Percentiles rank a stretch among this genome's conserved stretches.
Conservation (phyloP, 2,329 filamentous ascomycete genomes). For the Keithomyces neogunnii region DNA sequence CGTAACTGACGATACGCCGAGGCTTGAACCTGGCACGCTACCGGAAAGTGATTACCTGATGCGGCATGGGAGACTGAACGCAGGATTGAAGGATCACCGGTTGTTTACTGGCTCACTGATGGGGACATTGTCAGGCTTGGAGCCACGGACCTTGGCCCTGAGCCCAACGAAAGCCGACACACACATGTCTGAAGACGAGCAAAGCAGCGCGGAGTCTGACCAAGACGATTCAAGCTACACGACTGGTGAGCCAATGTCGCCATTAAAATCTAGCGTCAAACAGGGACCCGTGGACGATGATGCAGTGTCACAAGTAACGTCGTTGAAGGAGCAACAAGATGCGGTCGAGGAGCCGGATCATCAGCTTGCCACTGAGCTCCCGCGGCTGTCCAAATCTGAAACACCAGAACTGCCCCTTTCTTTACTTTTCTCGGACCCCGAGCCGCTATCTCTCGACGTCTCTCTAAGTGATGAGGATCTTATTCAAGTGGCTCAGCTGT, state of each 20-base stretch:
- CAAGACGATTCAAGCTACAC: conserved; percentile 44
- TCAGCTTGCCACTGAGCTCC: conserved; percentile 40
- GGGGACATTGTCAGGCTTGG: conserved; percentile 18
- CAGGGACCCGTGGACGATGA: conserved; percentile 41
- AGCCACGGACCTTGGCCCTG: conserved; percentile 15
- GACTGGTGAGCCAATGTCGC: conserved; percentile 39
- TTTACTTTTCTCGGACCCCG: conserved; percentile 50
- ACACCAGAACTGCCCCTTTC: conserved; percentile 40
- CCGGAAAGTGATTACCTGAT: conserved; percentile 41
- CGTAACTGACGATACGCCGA: conserved; percentile 20
- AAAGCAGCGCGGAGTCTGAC: conserved; percentile 46
- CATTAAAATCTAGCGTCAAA: conserved; percentile 39
- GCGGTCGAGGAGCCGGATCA: conserved; percentile 36
- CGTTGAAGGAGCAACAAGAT: conserved; percentile 38
- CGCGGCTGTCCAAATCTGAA: conserved; percentile 38
- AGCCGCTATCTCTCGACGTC: conserved; percentile 39
- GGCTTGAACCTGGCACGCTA: conserved; percentile 23
- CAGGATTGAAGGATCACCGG: conserved; percentile 20
- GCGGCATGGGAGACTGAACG: conserved; percentile 35
- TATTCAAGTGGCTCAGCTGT: conserved; percentile 59
- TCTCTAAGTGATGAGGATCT: conserved; percentile 48
- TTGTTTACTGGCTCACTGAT: conserved; percentile 16
- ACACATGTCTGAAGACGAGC: conserved; percentile 34
- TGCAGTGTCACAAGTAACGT: conserved; percentile 41
- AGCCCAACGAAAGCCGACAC: conserved; percentile 31